Base-by-base conservation (phyloP, 257 asterid species). In the Haberlea rhodopensis region DNA sequence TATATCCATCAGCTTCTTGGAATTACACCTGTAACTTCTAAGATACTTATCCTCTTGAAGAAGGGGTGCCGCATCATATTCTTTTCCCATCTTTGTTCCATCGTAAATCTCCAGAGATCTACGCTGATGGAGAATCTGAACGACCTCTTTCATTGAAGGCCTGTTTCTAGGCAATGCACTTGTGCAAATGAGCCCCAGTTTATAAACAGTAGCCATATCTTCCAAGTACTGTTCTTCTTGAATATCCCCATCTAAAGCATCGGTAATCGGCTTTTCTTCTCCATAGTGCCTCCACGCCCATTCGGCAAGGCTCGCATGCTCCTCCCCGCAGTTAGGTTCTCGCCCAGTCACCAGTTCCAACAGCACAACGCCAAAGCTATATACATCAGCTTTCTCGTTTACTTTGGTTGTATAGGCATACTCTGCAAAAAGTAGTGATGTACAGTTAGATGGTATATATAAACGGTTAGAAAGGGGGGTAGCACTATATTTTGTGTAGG, bases 231-330 rank as follows among this genome's bases (percentile, higher is more conserved):
- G 52, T 22, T 81, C n/a, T n/a, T n/a, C 73, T 72, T 65, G 81
- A 9, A 90, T 80, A 34, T 70, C 86, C 24, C 62, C 70, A 34
- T 88, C 96, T 53, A 85, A 11, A 1, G 56, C 75, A 24, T 82
- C 85, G 1, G 3, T 64, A 3, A 80, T 68, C 0, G 79, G 79
- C 52, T 64, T 79, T 45, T 82, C 96, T 65, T 88, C 86, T 60
- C 78, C 78, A 0, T 75, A 83, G 24, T 72, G 81, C 77, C 55
- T 81, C 96, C 97, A 88, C 4, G 96, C 96, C 96, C 97, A 90
- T 67, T 90, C 95, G 9, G 94, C 95, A 1, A 90, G 87, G 81
- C 87, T 80, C 5, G 78, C 71, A 22, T 87, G 78, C 72, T 87
- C 95, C 3, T 79, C 95, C 49, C 91, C 90, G 5, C 29, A 58